These are phyloP conservation scores for Beauveria australis DNA, from an alignment of 2,329 filamentous ascomycete genomes.

Conservation along the genomic window DNA sequence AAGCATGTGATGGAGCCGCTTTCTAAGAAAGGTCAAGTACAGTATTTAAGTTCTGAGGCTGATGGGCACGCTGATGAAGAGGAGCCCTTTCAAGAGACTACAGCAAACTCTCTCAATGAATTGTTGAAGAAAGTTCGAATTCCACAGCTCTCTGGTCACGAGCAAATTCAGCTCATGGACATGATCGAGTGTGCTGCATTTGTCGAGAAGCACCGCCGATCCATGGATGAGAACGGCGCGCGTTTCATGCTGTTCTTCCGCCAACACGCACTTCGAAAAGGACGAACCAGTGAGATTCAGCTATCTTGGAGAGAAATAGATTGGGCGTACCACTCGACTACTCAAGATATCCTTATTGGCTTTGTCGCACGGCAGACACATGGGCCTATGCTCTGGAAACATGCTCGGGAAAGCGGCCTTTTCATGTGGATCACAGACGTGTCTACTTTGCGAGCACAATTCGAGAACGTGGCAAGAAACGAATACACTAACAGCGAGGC, in stretches of 20 bases:
- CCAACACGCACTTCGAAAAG: conserved; percentile 65
- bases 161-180: conserved; percentile 78
- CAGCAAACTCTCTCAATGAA: conserved; percentile 64
- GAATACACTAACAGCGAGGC: conserved; percentile 84
- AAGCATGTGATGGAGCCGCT: not conserved
- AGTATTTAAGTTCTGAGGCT: conserved; percentile 28
- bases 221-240: conserved; percentile 83
- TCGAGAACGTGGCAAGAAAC: conserved; percentile 85
- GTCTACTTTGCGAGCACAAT: conserved; percentile 62
- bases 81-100: conserved; percentile 61
- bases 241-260: conserved; percentile 84
- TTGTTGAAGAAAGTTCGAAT: conserved; percentile 67
- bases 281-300: conserved; percentile 53
- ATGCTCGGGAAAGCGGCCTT: conserved; percentile 77
- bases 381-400: conserved; percentile 72
- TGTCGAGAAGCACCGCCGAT: conserved; percentile 78
- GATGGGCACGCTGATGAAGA: conserved; percentile 45
- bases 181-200: conserved; percentile 78
- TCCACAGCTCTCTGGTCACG: conserved; percentile 71
- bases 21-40: conserved; percentile 23
- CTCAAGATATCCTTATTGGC: conserved; percentile 84
- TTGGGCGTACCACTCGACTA: conserved; percentile 76
- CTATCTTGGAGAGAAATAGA: conserved; percentile 74
- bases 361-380: conserved; percentile 75
- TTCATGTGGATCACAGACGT: conserved; percentile 90